Evolutionary conservation across 768 basidiomycete species (phyloP), one percentile per base, ranked within the genome.

Genomic region (Leccinum uliginosum): DNA sequence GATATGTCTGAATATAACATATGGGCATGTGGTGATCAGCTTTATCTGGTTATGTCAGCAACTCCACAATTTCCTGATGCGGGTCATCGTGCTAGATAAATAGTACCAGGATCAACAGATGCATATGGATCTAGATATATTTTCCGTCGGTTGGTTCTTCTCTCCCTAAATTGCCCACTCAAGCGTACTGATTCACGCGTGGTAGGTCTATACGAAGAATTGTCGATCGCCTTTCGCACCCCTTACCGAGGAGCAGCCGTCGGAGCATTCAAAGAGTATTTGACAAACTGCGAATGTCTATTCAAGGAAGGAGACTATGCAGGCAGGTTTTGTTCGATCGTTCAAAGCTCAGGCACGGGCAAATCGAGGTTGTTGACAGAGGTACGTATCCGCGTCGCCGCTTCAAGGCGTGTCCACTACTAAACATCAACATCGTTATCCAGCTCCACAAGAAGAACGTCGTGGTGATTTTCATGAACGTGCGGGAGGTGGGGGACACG

Each of bases 251-350:
- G 61, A 5, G 26, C 8, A 19, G 56, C 53, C 1, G 40, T 44
- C 1, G 51, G 53, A 2, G 59, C 29, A 6, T 57, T 62, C 35
- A 51, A 53, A 44, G 44, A 62, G 21, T 62, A 61, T 35, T 1
- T 61, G 10, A 45, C 54, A 11, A 2, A 32, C 5, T 57, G 62
- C 4, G 48, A 57, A 19, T 49, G 23, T 21, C 4, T 27, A 6
- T 61, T 56, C 40, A 35, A 7, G 19, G 9, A 35, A 3, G 12
- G 15, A 5, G 32, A 54, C 45, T 48, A 60, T 2, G 50, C 50
- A 9, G 35, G 35, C 53, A 55, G 38, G 26, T 43, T 60, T 7
- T 60, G 53, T 23, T 51, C 53, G n/a, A 46, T 54, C 5, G 45
- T 60, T 1, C 53, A 55, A 15, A 52, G 40, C 17, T 56, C 53